Evolutionary conservation across 129 eudicot genomes (phyloP), one percentile per base, ranked within the genome.

Genomic region (Artemisia tridentata): DNA sequence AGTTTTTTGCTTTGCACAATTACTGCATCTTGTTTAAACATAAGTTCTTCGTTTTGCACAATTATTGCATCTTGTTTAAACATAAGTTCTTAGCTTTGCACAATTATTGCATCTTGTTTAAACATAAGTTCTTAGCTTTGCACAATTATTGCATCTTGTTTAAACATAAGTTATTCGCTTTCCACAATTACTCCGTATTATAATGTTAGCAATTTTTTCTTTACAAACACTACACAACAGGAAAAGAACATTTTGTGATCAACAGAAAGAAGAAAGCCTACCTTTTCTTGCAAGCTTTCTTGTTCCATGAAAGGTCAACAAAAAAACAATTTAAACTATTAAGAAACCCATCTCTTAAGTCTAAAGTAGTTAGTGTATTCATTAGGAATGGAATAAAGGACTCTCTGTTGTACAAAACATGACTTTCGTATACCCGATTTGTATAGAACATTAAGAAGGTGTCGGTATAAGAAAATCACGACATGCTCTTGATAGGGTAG

Each of bases 181-280:
- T 23, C 2, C 25, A 23, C 25, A 23, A 23, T 23, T 23, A n/a
- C n/a, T n/a, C n/a, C n/a, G n/a, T n/a, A 7, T 38, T 0, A 1
- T 7, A 38, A 38, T 23, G 18, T 23, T 14, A 21, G 46, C 5
- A 57, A 15, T n/a, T 14, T 16, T 18, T 12, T 43, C 12, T 72
- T n/a, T 5, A n/a, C 61, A 10, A 56, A 56, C 3, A 72, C 34
- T 51, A 51, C 10, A 73, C 21, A 45, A 52, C 69, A 62, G 79
- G 85, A 63, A 78, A 81, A 73, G 82, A 68, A 77, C 78, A 68
- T 20, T 15, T 17, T 64, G 61, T 25, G 54, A 69, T 23, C 41
- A 53, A 15, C 38, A 19, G 49, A 21, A 66, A 51, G 74, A 81
- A 67, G 69, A 66, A 61, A 61, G 45, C 58, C 45, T 57, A 38